A percentile compares a stretch with the other conserved stretches of the same genome.
Conservation (phyloP, 2,329 filamentous ascomycete genomes). For the Didymella sp. region DNA sequence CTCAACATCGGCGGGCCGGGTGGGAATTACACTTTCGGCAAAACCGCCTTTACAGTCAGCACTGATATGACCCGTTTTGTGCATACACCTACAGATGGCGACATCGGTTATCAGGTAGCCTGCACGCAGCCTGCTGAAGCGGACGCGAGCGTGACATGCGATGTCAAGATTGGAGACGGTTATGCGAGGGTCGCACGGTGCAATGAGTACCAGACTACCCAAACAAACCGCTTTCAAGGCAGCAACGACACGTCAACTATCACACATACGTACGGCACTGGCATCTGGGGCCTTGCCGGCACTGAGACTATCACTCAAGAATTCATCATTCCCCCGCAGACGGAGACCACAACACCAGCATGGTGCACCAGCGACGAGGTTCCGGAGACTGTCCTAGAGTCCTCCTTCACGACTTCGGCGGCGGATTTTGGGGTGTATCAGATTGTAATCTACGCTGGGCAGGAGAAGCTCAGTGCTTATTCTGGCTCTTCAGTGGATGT, state of each 20-base stretch:
- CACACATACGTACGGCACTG: slow-evolving; percentile 13
- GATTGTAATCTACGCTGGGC: slow-evolving; percentile 12
- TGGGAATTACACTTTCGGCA: slow-evolving; percentile 5
- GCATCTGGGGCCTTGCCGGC: slow-evolving; percentile 9
- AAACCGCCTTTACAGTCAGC: neutral
- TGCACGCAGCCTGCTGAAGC: slow-evolving; percentile 6
- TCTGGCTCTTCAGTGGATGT: neutral
- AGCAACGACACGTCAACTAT: neutral
- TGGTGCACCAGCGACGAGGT: slow-evolving; percentile 14
- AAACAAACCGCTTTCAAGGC: neutral
- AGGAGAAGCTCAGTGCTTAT: slow-evolving; percentile 14
- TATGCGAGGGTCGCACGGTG: neutral
- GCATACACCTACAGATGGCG: neutral
- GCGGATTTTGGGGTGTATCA: slow-evolving; percentile 7
- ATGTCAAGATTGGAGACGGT: neutral
- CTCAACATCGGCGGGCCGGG: slow-evolving; percentile 2
- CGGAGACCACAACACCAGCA: slow-evolving; percentile 3
- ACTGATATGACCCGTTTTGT: neutral
- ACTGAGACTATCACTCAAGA: slow-evolving; percentile 1
- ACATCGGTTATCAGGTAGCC: neutral
- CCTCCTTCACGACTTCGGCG: neutral
- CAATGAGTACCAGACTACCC: slow-evolving; percentile 1
- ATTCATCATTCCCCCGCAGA: neutral
- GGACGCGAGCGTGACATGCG: neutral
- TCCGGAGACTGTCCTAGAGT: neutral